A percentile compares a stretch with the other conserved stretches of the same genome.
phyloP scores from a whole-genome alignment of 148 eudicot genomes.

The Fagopyrum tataricum region DNA sequence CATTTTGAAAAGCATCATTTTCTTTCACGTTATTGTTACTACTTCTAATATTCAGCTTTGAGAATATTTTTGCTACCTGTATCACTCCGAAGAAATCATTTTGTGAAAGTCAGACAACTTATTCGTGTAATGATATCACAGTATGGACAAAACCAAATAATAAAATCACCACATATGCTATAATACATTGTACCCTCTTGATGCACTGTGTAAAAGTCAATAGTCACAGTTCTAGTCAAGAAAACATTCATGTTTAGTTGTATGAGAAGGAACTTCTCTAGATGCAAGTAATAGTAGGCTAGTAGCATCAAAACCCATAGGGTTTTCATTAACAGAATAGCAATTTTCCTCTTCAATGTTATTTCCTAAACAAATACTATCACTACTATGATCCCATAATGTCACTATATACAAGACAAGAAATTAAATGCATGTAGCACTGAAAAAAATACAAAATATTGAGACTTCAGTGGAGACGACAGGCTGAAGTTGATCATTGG shows the following conservation, averaged over 20 bases:
- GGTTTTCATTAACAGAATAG: background rate
- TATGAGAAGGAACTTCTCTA: background rate
- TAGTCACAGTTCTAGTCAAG: background rate
- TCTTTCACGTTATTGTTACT: slow-evolving; percentile 25
- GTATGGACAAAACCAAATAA: background rate
- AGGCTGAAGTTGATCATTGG: background rate
- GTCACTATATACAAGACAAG: background rate
- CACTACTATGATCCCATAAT: background rate
- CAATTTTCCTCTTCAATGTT: background rate
- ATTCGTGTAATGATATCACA: background rate
- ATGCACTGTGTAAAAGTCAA: background rate
- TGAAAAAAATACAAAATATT: background rate
- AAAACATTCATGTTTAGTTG: background rate
- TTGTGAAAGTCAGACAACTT: background rate
- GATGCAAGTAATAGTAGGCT: background rate
- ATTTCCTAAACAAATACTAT: background rate
- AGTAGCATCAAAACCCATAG: background rate
- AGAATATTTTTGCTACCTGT: slow-evolving; percentile 55
- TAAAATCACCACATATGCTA: too few relatives aligned
- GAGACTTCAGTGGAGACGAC: background rate
- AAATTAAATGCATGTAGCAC: background rate
- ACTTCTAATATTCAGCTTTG: slow-evolving; percentile 44
- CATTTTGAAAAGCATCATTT: slow-evolving; percentile 9
- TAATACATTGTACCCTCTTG: background rate
- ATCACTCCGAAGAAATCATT: background rate